Evolutionary conservation across 495 filamentous ascomycete species (phyloP).

Genomic region (Lophium mytilinum): DNA sequence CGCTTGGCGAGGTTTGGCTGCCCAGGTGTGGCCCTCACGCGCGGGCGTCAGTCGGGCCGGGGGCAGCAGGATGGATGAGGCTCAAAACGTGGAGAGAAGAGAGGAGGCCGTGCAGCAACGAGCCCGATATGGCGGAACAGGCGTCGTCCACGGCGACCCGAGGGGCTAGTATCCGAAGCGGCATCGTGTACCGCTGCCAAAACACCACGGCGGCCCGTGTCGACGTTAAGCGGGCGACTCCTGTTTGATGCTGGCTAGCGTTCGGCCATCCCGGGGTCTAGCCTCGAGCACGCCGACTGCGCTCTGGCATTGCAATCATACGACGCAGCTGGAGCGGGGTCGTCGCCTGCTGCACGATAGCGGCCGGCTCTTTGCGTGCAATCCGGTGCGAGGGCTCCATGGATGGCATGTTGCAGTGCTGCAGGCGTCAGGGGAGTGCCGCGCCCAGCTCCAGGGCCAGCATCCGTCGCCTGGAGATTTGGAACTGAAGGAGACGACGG

Average conservation of each 20-base stretch:
- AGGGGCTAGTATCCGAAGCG: background rate
- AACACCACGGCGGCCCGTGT: constrained; percentile 23
- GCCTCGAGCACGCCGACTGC: background rate
- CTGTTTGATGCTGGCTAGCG: constrained; percentile 8
- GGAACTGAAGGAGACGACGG: background rate
- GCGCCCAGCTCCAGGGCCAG: background rate
- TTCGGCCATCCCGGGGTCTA: constrained; percentile 4
- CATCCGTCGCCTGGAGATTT: background rate
- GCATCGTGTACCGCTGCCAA: constrained; percentile 7
- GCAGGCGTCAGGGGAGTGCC: background rate
- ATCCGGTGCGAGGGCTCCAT: too few species aligned
- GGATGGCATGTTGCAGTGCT: too few species aligned
- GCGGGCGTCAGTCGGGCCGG: constrained; percentile 6
- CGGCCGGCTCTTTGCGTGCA: background rate
- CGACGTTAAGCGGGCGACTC: constrained; percentile 18
- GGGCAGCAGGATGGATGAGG: constrained; percentile 16
- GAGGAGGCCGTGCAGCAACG: constrained; percentile 11
- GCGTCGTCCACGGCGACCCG: constrained; percentile 9
- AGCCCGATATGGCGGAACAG: constrained; percentile 24
- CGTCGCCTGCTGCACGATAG: background rate
- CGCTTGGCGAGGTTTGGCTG: background rate
- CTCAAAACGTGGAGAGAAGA: constrained; percentile 23
- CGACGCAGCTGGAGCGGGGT: background rate
- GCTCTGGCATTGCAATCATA: background rate
- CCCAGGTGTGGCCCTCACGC: background rate